phyloP scores from a whole-genome alignment of 106 monocot species.

The Amphibolis antarctica region DNA sequence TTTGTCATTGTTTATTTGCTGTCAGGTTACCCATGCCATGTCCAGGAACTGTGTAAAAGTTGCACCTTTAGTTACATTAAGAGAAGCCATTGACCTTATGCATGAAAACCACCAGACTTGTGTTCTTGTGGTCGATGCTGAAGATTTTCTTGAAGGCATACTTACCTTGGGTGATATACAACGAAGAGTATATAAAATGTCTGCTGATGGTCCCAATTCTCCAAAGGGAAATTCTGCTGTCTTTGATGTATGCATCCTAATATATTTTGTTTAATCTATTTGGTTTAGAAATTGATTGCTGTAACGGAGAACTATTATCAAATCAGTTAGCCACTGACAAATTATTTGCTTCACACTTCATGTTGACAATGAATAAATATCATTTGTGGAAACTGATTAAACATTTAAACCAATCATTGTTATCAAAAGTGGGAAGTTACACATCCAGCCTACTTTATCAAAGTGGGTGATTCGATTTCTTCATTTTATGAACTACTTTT shows the following conservation, averaged over 20 bases:
- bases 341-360: too few relatives aligned
- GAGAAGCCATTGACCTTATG: conserved; percentile 62
- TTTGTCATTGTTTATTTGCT: conserved; percentile 2
- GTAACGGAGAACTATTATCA: too few relatives aligned
- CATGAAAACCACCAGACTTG: conserved; percentile 64
- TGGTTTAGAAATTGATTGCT: too few relatives aligned
- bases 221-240: conserved; percentile 22
- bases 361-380: too few relatives aligned
- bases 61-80: conserved; percentile 26
- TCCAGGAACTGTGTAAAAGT: conserved; percentile 68
- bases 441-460: too few relatives aligned
- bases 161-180: conserved; percentile 72
- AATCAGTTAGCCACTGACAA: too few relatives aligned
- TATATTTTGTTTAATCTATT: not conserved
- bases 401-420: too few relatives aligned
- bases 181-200: conserved; percentile 29
- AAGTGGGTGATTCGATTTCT: too few relatives aligned
- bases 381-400: too few relatives aligned
- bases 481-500: too few relatives aligned
- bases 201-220: conserved; percentile 10
- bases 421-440: too few relatives aligned
- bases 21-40: conserved; percentile 90
- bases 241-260: conserved; percentile 38
- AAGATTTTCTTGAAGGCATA: conserved; percentile 88
- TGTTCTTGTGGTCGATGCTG: conserved; percentile 72